Percentiles rank a stretch among this genome's conserved stretches.
Evolutionary conservation across 805 yeast species (phyloP).

Genomic region (Hanseniaspora nectarophila): DNA sequence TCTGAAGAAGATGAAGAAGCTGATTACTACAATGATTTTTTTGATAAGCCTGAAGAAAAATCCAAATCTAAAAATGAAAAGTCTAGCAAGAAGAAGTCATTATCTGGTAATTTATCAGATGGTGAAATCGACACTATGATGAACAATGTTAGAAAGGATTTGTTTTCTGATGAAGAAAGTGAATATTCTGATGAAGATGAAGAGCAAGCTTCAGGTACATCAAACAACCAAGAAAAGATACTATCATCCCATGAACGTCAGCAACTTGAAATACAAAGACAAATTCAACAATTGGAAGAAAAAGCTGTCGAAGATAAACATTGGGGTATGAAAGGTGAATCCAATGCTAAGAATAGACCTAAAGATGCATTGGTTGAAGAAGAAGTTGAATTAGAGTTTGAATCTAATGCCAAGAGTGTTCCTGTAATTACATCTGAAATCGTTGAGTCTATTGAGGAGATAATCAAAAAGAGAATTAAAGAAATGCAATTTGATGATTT

Average conservation of each 20-base stretch:
- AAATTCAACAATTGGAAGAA: conserved; percentile 67
- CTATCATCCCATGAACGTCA: conserved; percentile 74
- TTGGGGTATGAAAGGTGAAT: conserved; percentile 94
- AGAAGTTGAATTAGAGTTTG: conserved; percentile 58
- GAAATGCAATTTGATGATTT: conserved; percentile 73
- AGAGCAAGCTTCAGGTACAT: conserved; percentile 14
- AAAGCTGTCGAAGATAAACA: conserved; percentile 83
- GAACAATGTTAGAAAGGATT: conserved; percentile 50
- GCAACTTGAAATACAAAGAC: conserved; percentile 61
- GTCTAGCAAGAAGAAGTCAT: conserved; percentile 32
- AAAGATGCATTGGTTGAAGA: conserved; percentile 72
- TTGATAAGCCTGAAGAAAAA: conserved; percentile 31
- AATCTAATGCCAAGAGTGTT: conserved; percentile 86
- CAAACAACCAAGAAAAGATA: conserved; percentile 9
- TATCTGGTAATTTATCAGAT: conserved; percentile 33
- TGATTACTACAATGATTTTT: conserved; percentile 56
- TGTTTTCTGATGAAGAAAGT: conserved; percentile 38
- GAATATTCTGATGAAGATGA: conserved; percentile 23
- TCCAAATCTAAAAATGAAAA: conserved; percentile 14
- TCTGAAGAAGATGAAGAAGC: conserved; percentile 46
- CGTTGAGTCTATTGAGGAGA: conserved; percentile 76
- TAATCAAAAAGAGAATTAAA: conserved; percentile 71
- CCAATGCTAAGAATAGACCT: conserved; percentile 67
- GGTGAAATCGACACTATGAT: conserved; percentile 52
- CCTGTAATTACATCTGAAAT: conserved; percentile 86